Conservation (phyloP, 2,329 filamentous ascomycete genomes). For the Colletotrichum sp. region DNA sequence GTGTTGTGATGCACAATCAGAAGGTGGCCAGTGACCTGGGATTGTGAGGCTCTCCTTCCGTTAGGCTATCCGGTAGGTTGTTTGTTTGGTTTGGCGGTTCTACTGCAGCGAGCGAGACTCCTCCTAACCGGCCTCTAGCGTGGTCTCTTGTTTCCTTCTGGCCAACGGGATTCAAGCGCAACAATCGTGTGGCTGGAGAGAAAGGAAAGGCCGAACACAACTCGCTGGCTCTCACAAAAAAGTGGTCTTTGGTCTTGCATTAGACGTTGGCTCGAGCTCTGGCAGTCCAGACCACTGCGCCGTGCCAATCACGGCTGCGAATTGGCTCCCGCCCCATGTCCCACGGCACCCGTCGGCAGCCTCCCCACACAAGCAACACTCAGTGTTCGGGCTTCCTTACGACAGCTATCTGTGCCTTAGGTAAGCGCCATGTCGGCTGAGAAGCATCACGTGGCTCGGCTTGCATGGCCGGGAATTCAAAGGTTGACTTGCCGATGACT, state of each 20-base stretch:
- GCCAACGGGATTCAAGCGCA: neutral
- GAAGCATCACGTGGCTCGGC: constrained; percentile 11
- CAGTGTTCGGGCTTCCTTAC: neutral
- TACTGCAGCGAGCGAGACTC: neutral
- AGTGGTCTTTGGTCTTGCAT: constrained; percentile 16
- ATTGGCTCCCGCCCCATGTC: constrained; percentile 11
- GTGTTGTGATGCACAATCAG: neutral
- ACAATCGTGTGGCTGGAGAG: constrained; percentile 13
- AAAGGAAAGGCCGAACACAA: neutral
- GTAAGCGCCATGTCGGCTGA: neutral
- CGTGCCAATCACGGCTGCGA: constrained; percentile 4
- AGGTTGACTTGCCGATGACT: neutral
- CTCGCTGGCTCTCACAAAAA: neutral
- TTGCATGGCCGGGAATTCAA: neutral
- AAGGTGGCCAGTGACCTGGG: neutral
- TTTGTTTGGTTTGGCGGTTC: neutral
- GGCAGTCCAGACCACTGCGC: neutral
- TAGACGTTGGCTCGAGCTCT: constrained; percentile 20
- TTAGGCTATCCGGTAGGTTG: neutral
- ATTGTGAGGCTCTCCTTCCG: constrained; percentile 10
- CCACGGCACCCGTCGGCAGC: neutral
- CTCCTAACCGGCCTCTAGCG: neutral
- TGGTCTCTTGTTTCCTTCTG: neutral
- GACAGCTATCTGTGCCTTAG: neutral
- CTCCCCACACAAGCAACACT: neutral